Evolutionary conservation across 192 early-diverging fungal genomes (phyloP), one percentile per base, ranked within the genome.

Genomic region (Dissophora ornata): DNA sequence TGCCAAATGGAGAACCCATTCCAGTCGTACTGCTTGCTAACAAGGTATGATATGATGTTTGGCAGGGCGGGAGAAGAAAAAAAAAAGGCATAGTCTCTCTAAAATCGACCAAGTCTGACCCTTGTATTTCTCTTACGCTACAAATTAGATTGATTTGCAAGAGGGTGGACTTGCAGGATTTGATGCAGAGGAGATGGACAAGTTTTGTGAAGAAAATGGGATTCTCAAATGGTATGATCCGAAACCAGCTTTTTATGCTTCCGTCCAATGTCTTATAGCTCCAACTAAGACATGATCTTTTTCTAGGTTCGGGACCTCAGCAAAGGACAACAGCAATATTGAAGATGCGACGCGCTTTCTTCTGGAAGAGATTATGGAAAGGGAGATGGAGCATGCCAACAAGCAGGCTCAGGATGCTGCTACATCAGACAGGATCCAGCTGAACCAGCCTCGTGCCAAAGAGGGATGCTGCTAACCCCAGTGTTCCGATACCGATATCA

Each of bases 241-340:
- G 18, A 2, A 11, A 24, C 22, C 26, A 11, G 48, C 21, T n/a
- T n/a, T n/a, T n/a, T n/a, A n/a, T n/a, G n/a, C n/a, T n/a, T n/a
- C n/a, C n/a, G n/a, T n/a, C n/a, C n/a, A n/a, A n/a, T n/a, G n/a
- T n/a, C n/a, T n/a, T n/a, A n/a, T n/a, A n/a, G n/a, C n/a, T n/a
- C n/a, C n/a, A n/a, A n/a, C n/a, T n/a, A n/a, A n/a, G n/a, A n/a
- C n/a, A n/a, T n/a, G n/a, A n/a, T n/a, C n/a, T n/a, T 38, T 40
- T 41, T 58, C 40, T 61, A 85, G 84, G 84, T 88, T 85, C 64
- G 78, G 80, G 13, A 88, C 87, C n/a, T 88, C 87, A n/a, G 87
- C 87, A 30, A 88, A 88, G 41, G 85, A 86, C 26, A 86, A 88
- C 40, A 83, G 49, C 38, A 88, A 88, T 40, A 82, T 88, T 49